Base-by-base conservation (phyloP, 352 stramenopile species). In the Globisporangium carolinianum region DNA sequence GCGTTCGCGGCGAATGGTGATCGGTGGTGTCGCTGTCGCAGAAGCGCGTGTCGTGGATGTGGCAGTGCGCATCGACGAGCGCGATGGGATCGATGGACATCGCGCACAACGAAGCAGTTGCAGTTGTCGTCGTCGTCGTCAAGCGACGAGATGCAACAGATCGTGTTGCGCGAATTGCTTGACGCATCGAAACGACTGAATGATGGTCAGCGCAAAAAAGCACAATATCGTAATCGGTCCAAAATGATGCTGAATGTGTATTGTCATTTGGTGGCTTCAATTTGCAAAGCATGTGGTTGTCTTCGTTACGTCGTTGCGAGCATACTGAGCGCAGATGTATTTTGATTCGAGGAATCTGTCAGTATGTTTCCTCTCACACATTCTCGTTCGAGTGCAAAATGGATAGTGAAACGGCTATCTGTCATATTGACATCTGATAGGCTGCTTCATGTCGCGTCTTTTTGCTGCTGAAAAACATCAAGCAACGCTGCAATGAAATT, bases 41-140 rank as follows among this genome's bases (percentile, higher is more conserved):
- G 37, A 84, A 50, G 10, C 75, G 68, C 42, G 61, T 38, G 51
- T 93, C 80, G 37, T 93, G 83, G 47, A 93, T 51, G 58, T 93
- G 83, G 58, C 78, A 90, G 61, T 91, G 80, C 11, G 80, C 77
- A 46, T 93, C 83, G 11, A 89, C 52, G 0, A 77, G 49, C 58
- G 15, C 45, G 9, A 48, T 3, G 12, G 3, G 5, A 65, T 63
- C 62, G 69, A 73, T 4, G 61, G 43, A 11, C 42, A 18, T 49
- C 9, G 45, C n/a, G 2, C 11, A 32, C 24, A 32, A 32, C 24
- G 24, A 32, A 32, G 24, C 3, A 46, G n/a, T 12, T 18, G 14
- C 36, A 24, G 50, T 6, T 11, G 24, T 35, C 15, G 49, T 32
- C 24, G 24, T 3, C 24, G 1, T 32, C 24, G 3, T 32, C 11